Evolutionary conservation across 2,329 filamentous ascomycete genomes (phyloP).

Genomic region (Nannizziopsis arthrosporioides): DNA sequence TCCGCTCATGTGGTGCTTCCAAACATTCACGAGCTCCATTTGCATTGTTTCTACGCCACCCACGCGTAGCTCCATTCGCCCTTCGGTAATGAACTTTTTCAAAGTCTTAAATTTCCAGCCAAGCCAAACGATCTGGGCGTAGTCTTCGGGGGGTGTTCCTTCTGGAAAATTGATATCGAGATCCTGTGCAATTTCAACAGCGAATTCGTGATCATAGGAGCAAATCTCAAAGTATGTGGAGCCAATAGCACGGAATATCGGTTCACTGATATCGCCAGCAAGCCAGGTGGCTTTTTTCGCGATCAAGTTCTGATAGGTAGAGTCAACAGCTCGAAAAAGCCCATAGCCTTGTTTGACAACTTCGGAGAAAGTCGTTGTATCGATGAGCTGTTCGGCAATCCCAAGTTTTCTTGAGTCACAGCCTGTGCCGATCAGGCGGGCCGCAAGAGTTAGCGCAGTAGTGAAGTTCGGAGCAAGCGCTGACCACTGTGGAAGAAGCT

Average conservation of each 20-base stretch:
- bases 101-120: slow-evolving; percentile 59
- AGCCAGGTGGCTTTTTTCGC: slow-evolving; percentile 34
- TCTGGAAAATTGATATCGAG: slow-evolving; percentile 28
- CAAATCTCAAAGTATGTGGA: slow-evolving; percentile 24
- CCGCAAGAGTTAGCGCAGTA: slow-evolving; percentile 18
- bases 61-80: slow-evolving; percentile 83
- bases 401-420: slow-evolving; percentile 20
- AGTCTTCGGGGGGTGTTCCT: slow-evolving; percentile 20
- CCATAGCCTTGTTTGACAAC: slow-evolving; percentile 21
- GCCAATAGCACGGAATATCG: slow-evolving; percentile 26
- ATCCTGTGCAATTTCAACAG: slow-evolving; percentile 26
- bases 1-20: slow-evolving; percentile 45
- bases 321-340: slow-evolving; percentile 25
- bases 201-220: slow-evolving; percentile 22
- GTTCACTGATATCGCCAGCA: slow-evolving; percentile 31
- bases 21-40: slow-evolving; percentile 54
- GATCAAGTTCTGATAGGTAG: slow-evolving; percentile 29
- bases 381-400: slow-evolving; percentile 18
- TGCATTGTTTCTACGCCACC: slow-evolving; percentile 66
- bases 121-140: slow-evolving; percentile 31
- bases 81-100: slow-evolving; percentile 63
- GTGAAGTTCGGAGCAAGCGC: slow-evolving; percentile 20
- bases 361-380: slow-evolving; percentile 16
- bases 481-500: slow-evolving; percentile 23
- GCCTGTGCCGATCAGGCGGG: slow-evolving; percentile 24